phyloP scores from a whole-genome alignment of 2,329 filamentous ascomycete genomes.

The Hyphodiscus sp. region DNA sequence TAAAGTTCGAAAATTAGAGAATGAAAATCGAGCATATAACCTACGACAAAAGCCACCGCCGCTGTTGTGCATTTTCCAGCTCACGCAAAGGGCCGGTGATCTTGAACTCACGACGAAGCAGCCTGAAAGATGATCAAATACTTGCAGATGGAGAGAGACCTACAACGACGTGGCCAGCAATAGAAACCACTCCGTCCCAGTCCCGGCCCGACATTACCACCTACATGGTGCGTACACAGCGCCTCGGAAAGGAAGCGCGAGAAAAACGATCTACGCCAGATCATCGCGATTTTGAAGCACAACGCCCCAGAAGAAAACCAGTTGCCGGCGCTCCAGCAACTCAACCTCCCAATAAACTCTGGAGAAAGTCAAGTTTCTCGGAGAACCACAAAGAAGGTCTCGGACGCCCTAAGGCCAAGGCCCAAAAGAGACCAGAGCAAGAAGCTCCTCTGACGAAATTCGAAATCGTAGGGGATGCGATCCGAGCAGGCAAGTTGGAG shows the following conservation, averaged over 20 bases:
- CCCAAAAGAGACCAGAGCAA: background rate
- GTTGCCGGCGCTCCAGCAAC: background rate
- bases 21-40: background rate
- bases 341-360: background rate
- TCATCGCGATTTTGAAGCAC: background rate
- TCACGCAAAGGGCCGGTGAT: background rate
- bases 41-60: background rate
- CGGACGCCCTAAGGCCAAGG: background rate
- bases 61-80: background rate
- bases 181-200: background rate
- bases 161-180: background rate
- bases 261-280: background rate
- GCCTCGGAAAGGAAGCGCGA: background rate
- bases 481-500: conserved; percentile 12
- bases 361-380: background rate
- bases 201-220: background rate
- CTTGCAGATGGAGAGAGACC: background rate
- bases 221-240: background rate
- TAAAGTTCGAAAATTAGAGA: background rate
- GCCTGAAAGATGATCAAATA: background rate
- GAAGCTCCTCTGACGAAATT: background rate
- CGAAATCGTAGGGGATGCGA: conserved; percentile 1
- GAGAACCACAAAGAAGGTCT: background rate
- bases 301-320: background rate
- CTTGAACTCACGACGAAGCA: background rate